A percentile compares a stretch with the other conserved stretches of the same genome.
phyloP scores from a whole-genome alignment of 179 eudicot species.

The Patellifolia procumbens region DNA sequence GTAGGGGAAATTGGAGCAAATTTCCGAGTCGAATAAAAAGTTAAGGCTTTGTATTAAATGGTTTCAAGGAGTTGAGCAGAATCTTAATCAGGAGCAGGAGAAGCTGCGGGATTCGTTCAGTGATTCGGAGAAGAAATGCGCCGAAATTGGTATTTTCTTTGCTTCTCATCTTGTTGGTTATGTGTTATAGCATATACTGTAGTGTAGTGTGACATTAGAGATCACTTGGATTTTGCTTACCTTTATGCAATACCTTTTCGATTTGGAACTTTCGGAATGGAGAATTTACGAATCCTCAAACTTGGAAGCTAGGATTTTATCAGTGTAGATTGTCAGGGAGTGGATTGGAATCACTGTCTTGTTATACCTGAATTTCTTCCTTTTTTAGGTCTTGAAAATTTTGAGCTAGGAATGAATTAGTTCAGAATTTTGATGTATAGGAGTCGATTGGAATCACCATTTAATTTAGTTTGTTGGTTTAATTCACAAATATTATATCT shows the following conservation, averaged over 20 bases:
- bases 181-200: background rate
- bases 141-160: conserved; percentile 42
- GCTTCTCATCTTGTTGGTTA: background rate
- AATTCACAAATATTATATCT: background rate
- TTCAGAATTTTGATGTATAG: background rate
- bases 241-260: background rate
- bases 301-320: background rate
- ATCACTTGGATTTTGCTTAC: background rate
- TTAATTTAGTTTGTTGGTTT: background rate
- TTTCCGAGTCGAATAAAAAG: conserved; percentile 48
- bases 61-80: conserved; percentile 56
- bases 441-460: background rate
- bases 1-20: conserved; percentile 64
- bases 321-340: background rate
- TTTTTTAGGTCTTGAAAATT: too few relatives aligned
- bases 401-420: background rate
- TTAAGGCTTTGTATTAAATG: conserved; percentile 57
- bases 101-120: conserved; percentile 40
- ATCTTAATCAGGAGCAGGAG: conserved; percentile 48
- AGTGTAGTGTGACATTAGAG: background rate
- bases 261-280: background rate
- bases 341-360: background rate
- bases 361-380: background rate
- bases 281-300: background rate
- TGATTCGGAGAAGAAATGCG: conserved; percentile 43